Percentiles rank a stretch among this genome's conserved stretches.
Evolutionary conservation across 305 asterid species (phyloP).

Genomic region (Fraxinus ornus): DNA sequence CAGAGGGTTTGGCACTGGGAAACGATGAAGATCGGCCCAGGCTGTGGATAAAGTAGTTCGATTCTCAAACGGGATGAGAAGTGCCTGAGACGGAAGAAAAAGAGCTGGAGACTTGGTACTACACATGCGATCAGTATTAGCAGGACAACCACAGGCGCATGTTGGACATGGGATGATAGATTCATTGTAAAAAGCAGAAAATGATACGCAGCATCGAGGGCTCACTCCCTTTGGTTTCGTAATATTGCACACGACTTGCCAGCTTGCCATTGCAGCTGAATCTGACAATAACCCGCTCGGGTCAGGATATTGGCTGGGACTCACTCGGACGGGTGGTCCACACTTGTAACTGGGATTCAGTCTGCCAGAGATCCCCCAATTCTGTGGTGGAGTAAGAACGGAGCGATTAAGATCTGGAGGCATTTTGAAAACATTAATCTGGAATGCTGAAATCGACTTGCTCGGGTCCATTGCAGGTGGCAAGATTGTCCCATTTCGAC

Average conservation of each 20-base stretch:
- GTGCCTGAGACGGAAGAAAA: slow-evolving; percentile 82
- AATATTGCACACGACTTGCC: slow-evolving; percentile 89
- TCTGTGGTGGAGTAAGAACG: slow-evolving; percentile 69
- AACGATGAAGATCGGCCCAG: slow-evolving; percentile 75
- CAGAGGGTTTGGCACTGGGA: slow-evolving; percentile 59
- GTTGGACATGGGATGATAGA: slow-evolving; percentile 85
- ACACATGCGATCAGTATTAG: slow-evolving; percentile 42
- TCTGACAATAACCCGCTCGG: slow-evolving; percentile 49
- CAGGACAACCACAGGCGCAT: slow-evolving; percentile 84
- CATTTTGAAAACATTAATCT: slow-evolving; percentile 84
- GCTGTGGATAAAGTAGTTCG: slow-evolving; percentile 56
- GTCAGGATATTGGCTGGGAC: slow-evolving; percentile 65
- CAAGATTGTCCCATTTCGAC: slow-evolving; percentile 83
- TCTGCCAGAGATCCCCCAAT: slow-evolving; percentile 71
- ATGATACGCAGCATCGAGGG: slow-evolving; percentile 84
- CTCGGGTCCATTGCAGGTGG: slow-evolving; percentile 91
- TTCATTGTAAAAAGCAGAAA: slow-evolving; percentile 87
- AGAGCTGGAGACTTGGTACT: slow-evolving; percentile 59
- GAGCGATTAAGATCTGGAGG: slow-evolving; percentile 90
- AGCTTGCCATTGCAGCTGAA: slow-evolving; percentile 62
- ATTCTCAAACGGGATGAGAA: slow-evolving; percentile 74
- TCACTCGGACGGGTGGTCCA: slow-evolving; percentile 79
- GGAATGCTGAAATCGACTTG: slow-evolving; percentile 76
- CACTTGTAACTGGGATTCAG: slow-evolving; percentile 78
- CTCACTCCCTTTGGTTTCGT: slow-evolving; percentile 60